phyloP scores from a whole-genome alignment of 148 eudicot genomes.

The Euryodendron excelsum region DNA sequence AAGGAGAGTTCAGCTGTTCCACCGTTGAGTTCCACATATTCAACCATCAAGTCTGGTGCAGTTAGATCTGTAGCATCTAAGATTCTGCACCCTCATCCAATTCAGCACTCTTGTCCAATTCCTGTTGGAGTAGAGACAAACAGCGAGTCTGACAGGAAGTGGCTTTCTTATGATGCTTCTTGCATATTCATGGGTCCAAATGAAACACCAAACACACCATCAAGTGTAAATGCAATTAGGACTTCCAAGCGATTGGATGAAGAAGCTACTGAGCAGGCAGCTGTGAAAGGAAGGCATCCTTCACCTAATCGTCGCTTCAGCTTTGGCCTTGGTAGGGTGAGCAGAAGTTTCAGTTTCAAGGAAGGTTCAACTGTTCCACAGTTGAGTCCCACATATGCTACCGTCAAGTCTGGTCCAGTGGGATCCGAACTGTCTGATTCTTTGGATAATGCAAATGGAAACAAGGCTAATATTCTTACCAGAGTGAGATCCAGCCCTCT shows the following conservation, averaged over 20 bases:
- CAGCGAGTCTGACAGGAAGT: constrained; percentile 36
- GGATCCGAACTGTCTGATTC: constrained; percentile 27
- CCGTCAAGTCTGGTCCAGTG: constrained; percentile 56
- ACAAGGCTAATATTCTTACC: constrained; percentile 19
- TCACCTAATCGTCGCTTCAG: constrained; percentile 49
- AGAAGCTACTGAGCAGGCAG: constrained; percentile 17
- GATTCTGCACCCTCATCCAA: too few species aligned
- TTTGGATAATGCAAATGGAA: constrained; percentile 19
- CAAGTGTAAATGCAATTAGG: constrained; percentile 9
- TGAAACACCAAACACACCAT: constrained; percentile 12
- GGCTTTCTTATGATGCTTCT: constrained; percentile 16
- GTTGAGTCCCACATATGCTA: constrained; percentile 28
- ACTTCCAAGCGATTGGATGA: constrained; percentile 19
- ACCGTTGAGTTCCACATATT: constrained; percentile 32
- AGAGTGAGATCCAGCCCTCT: constrained; percentile 60
- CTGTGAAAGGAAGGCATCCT: constrained; percentile 34
- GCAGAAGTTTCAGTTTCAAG: constrained; percentile 67
- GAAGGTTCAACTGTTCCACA: constrained; percentile 47
- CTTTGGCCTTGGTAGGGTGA: constrained; percentile 53
- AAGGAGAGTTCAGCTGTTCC: constrained; percentile 51
- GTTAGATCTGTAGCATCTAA: constrained; percentile 32
- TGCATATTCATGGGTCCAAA: constrained; percentile 1
- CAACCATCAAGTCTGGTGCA: constrained; percentile 42
- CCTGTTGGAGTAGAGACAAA: constrained; percentile 35
- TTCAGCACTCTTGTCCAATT: constrained; percentile 48